These are phyloP conservation scores for Periconia macrospinosa DNA, from an alignment of 2,329 filamentous ascomycete species.

Conservation along the genomic window DNA sequence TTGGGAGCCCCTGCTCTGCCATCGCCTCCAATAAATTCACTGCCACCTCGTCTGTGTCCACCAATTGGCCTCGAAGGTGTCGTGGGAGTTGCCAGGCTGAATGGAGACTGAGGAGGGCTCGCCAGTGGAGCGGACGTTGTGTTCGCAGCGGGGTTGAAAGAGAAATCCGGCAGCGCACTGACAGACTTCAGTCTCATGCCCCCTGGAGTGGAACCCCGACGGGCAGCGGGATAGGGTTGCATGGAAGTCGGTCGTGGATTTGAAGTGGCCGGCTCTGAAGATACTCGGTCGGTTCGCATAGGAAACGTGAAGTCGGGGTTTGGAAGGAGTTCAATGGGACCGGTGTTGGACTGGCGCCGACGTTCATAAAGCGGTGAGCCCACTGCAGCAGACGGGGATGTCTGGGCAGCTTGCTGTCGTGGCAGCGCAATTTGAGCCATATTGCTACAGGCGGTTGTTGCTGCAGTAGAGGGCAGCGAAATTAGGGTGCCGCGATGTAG, in stretches of 20 bases:
- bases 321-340: constrained; percentile 47
- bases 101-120: constrained; percentile 44
- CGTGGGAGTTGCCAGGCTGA: constrained; percentile 31
- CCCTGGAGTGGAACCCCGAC: constrained; percentile 35
- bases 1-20: constrained; percentile 53
- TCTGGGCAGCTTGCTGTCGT: constrained; percentile 41
- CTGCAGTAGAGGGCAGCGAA: constrained; percentile 26
- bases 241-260: constrained; percentile 40
- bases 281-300: constrained; percentile 36
- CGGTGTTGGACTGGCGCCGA: constrained; percentile 33
- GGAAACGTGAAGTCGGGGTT: constrained; percentile 56
- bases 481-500: constrained; percentile 30
- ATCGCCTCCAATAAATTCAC: constrained; percentile 83
- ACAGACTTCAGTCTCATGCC: constrained; percentile 45
- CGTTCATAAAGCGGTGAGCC: constrained; percentile 44
- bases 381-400: constrained; percentile 32
- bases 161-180: constrained; percentile 51
- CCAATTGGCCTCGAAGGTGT: constrained; percentile 60
- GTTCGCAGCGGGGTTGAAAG: constrained; percentile 49
- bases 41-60: constrained; percentile 72
- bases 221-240: constrained; percentile 38
- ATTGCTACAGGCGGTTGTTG: constrained; percentile 26
- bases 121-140: constrained; percentile 30
- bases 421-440: constrained; percentile 44
- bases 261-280: constrained; percentile 33